Evolutionary conservation across 441 rosid species (phyloP).

Genomic region (Oxalis stricta): DNA sequence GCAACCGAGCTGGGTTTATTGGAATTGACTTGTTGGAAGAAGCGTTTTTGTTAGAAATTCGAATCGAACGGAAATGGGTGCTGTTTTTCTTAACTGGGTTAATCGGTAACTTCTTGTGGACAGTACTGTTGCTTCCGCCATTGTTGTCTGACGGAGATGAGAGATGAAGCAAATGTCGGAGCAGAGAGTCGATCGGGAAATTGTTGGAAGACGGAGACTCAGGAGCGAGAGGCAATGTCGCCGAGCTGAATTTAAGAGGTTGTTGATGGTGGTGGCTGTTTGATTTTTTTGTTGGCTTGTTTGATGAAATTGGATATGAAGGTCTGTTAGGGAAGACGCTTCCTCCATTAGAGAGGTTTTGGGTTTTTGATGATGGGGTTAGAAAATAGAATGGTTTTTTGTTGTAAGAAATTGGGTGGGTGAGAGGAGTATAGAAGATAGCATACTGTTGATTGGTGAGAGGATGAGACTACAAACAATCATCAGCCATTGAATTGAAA

Average conservation of each 20-base stretch:
- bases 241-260: constrained; percentile 49
- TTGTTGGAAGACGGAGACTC: constrained; percentile 30
- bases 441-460: too few species aligned
- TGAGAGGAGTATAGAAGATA: not conserved
- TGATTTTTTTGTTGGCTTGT: constrained; percentile 19
- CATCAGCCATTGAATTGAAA: too few species aligned
- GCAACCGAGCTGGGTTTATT: constrained; percentile 20
- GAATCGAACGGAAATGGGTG: constrained; percentile 28
- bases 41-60: constrained; percentile 20
- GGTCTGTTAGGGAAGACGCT: constrained; percentile 55
- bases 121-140: not conserved
- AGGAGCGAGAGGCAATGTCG: constrained; percentile 48
- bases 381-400: too few species aligned
- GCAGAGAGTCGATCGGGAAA: constrained; percentile 54
- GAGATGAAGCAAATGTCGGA: constrained; percentile 60
- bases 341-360: constrained; percentile 45
- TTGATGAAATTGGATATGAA: constrained; percentile 28
- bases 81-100: not conserved
- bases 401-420: not conserved
- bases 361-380: not conserved
- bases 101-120: not conserved
- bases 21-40: constrained; percentile 6
- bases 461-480: too few species aligned
- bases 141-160: constrained; percentile 29
- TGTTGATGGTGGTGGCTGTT: constrained; percentile 4